Evolutionary conservation across 768 basidiomycete species (phyloP).

Genomic region (Leccinum uliginosum): DNA sequence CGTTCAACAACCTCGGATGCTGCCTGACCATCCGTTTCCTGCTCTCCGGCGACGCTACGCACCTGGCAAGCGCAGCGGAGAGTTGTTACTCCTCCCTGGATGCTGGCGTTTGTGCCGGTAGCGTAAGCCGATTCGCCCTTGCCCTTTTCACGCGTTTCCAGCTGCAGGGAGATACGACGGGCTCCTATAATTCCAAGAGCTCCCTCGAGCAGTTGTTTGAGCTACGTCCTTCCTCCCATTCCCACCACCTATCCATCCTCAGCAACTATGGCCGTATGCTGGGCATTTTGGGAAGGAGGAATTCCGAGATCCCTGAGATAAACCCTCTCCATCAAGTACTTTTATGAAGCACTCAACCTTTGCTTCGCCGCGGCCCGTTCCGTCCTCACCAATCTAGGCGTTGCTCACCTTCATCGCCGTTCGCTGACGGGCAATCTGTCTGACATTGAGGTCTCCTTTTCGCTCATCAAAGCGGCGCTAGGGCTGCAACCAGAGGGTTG

Average conservation of each 20-base stretch:
- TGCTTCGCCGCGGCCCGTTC: conserved; percentile 10
- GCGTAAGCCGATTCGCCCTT: conserved; percentile 12
- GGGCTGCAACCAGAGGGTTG: conserved; percentile 13
- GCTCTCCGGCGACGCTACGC: conserved; percentile 13
- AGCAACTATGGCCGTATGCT: conserved; percentile 12
- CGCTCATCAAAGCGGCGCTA: conserved; percentile 9
- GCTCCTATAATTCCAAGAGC: conserved; percentile 17
- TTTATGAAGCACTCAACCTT: conserved; percentile 17
- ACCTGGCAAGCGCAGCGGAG: conserved; percentile 25
- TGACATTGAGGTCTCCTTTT: conserved; percentile 23
- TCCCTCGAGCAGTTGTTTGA: conserved; percentile 12
- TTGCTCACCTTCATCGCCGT: conserved; percentile 9
- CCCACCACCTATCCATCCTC: conserved; percentile 4
- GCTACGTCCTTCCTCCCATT: conserved; percentile 5
- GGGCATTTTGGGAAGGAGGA: conserved; percentile 8
- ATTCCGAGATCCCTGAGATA: conserved; percentile 5
- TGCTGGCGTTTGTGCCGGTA: background rate
- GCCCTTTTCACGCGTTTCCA: conserved; percentile 21
- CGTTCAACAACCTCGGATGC: conserved; percentile 12
- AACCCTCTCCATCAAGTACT: conserved; percentile 14
- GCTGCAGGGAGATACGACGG: conserved; percentile 13
- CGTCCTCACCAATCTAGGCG: conserved; percentile 7
- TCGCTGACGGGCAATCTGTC: background rate
- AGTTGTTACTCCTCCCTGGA: conserved; percentile 8
- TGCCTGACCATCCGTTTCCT: conserved; percentile 16